Base-by-base conservation (phyloP, 2,329 filamentous ascomycete species). In the Stachybotrys chartarum region DNA sequence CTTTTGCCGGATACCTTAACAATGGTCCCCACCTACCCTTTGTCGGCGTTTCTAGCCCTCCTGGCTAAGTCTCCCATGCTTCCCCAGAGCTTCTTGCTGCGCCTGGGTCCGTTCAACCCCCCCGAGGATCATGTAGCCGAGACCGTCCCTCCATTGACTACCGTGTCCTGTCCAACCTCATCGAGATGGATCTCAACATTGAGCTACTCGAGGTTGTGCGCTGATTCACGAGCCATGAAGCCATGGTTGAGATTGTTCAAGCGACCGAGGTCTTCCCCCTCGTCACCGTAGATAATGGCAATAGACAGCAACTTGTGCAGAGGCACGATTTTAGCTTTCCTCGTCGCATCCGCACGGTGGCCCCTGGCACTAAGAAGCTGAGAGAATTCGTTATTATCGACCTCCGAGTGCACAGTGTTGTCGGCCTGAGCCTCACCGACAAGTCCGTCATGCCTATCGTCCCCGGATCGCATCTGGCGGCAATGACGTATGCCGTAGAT, bases 161-260 rank as follows among this genome's bases (percentile, higher is more conserved):
- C 35, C 50, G 50, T 42, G 50, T 32, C 32, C 35, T 52, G 18
- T 39, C 50, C 30, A 52, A 52, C 50, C 50, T 32, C 8, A 24
- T 52, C 7, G 50, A 52, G 12, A 17, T 52, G 32, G 50, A 52
- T 44, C 50, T 52, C 11, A 52, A 39, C 18, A 32, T 52, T 6
- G 50, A 52, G 50, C 32, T 52, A 12, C 50, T 52, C 50, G 44
- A 52, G 32, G 50, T 30, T 39, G 50, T 44, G 11, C 50, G 50
- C 4, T 52, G 35, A 6, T 35, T 17, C 16, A 52, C 44, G 50
- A 32, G 50, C 12, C 50, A 52, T 17, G 35, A 52, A n/a, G 50
- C 50, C 31, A 52, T 52, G 50, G 32, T 52, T 39, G 32, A 52
- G 12, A 32, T 32, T 7, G 12, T 52, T 24, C 30, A 35, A n/a